Base-by-base conservation (phyloP, 208 protist species). In the Crithidia acanthocephali region DNA sequence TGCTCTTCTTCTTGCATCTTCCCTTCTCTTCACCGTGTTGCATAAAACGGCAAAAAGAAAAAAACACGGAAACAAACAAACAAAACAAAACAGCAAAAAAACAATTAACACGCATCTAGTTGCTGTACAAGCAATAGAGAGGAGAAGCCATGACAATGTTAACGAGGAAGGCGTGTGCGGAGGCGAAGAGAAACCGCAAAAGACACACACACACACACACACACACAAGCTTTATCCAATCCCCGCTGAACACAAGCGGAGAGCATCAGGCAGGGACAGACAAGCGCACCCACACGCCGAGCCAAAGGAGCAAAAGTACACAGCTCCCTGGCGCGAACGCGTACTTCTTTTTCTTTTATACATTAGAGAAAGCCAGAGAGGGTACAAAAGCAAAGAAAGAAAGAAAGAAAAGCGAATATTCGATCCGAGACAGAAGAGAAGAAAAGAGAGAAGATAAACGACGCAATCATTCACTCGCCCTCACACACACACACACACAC, bases 291-390 rank as follows among this genome's bases (percentile, higher is more conserved):
- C 37, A 13, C 37, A 42, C 37, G 37, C 37, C 37, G 13, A 42
- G 16, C 44, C 44, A 48, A n/a, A n/a, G 9, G 16, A 48, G 6
- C 44, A n/a, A 48, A 48, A n/a, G 18, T 48, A 22, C 16, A 48
- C 44, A n/a, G 44, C 44, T n/a, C 44, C 6, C 44, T n/a, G 44
- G 44, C 44, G 44, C 44, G 9, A 22, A 48, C 4, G 44, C 18
- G 6, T n/a, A 15, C 44, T 48, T 22, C 18, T 13, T 13, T 48
- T 20, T 48, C 16, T 13, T 22, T 13, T 48, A 15, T n/a, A n/a
- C 44, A 48, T 48, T 16, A 58, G 18, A 47, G 3, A 53, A 61
- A 55, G 35, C n/a, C n/a, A 57, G 47, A 40, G 60, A 13, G 32
- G 28, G 45, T 1, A 62, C 1, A 44, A 20, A 40, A 20, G 40